Percentiles rank a stretch among this genome's conserved stretches.
phyloP scores from a whole-genome alignment of 2,329 filamentous ascomycete species.

The Cyclaneusma minus region DNA sequence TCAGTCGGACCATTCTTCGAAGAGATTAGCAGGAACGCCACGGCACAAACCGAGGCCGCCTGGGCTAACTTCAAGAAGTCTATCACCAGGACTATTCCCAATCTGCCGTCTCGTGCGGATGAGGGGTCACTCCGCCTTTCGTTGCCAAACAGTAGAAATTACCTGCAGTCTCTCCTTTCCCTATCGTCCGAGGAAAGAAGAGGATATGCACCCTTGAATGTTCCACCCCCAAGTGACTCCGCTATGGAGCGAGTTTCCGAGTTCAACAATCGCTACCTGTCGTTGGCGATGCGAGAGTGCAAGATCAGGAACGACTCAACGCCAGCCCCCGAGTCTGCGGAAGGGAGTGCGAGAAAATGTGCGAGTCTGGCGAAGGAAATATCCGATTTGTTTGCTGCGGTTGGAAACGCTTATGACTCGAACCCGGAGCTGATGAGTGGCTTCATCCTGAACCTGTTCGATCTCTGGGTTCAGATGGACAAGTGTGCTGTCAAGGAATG shows the following conservation, averaged over 20 bases:
- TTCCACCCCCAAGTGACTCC: slow-evolving; percentile 5
- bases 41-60: slow-evolving; percentile 14
- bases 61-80: slow-evolving; percentile 26
- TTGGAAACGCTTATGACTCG: slow-evolving; percentile 22
- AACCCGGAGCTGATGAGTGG: slow-evolving; percentile 33
- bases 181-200: slow-evolving; percentile 3
- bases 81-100: slow-evolving; percentile 23
- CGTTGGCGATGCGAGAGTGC: slow-evolving; percentile 9
- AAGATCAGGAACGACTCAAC: slow-evolving; percentile 7
- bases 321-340: slow-evolving; percentile 2
- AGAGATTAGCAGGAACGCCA: slow-evolving; percentile 16
- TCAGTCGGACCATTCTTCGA: slow-evolving; percentile 15
- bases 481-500: slow-evolving; percentile 23
- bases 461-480: slow-evolving; percentile 44
- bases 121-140: slow-evolving; percentile 19
- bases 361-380: slow-evolving; percentile 19
- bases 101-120: slow-evolving; percentile 23
- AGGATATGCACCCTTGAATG: slow-evolving; percentile 6
- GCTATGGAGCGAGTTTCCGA: slow-evolving; percentile 4
- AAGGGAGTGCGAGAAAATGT: slow-evolving; percentile 12
- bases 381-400: slow-evolving; percentile 18
- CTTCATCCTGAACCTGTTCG: slow-evolving; percentile 36
- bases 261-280: slow-evolving; percentile 14
- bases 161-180: slow-evolving; percentile 13
- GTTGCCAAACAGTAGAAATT: slow-evolving; percentile 24